These are phyloP conservation scores for Hypoxylon cercidicola DNA, from an alignment of 495 filamentous ascomycete species.

Conservation along the genomic window DNA sequence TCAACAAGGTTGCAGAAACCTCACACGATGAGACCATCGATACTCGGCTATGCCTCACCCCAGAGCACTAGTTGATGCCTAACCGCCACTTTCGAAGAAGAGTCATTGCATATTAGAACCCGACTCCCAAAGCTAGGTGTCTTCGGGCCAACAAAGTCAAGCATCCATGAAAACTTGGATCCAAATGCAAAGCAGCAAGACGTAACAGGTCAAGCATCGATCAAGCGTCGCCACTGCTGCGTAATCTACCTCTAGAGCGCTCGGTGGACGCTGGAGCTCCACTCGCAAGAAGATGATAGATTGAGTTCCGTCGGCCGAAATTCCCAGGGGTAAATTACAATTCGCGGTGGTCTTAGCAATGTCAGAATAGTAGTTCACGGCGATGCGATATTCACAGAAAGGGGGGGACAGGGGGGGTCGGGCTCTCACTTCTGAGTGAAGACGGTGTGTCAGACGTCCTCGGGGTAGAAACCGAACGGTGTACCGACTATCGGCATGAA, in stretches of 20 bases:
- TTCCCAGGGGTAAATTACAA: neutral
- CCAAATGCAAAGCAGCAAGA: neutral
- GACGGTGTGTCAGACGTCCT: constrained; percentile 2
- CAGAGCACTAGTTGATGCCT: constrained; percentile 25
- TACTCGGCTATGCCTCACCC: constrained; percentile 11
- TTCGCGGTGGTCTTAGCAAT: neutral
- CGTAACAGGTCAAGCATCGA: neutral
- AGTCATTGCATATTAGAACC: constrained; percentile 13
- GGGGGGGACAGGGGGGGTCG: too few relatives aligned
- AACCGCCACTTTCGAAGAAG: constrained; percentile 12
- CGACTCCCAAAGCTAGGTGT: constrained; percentile 6
- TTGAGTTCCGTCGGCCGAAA: neutral
- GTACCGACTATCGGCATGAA: neutral
- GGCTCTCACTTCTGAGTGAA: neutral
- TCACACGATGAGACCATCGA: constrained; percentile 2
- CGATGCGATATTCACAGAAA: too few relatives aligned
- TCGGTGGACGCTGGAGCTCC: neutral
- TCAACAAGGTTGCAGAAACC: neutral
- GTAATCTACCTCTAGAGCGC: neutral
- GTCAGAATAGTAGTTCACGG: too few relatives aligned
- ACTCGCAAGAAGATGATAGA: neutral
- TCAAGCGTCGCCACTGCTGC: constrained; percentile 4
- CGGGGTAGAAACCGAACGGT: neutral
- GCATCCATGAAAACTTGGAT: constrained; percentile 16
- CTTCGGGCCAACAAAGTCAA: constrained; percentile 5